Percentiles rank a stretch among this genome's conserved stretches.
Conservation (phyloP, 331 rosid genomes). For the Malus hybrid region DNA sequence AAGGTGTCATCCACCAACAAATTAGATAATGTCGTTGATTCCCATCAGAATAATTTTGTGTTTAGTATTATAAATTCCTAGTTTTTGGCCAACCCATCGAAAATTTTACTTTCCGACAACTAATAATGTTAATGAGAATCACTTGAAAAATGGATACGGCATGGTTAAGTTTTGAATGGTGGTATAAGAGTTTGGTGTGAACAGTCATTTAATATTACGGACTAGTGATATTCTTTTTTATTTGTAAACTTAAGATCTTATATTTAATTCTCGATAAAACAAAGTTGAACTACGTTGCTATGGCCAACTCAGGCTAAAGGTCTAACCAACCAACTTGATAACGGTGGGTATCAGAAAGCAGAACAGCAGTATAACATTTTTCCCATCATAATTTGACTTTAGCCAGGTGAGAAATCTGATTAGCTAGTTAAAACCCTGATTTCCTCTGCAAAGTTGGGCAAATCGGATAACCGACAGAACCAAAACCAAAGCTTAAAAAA, state of each 20-base stretch:
- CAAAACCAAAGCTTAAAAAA: not conserved
- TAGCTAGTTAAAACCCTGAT: not conserved
- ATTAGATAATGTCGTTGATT: not conserved
- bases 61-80: too few species aligned
- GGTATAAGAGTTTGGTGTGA: not conserved
- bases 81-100: not conserved
- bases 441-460: not conserved
- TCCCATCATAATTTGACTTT: not conserved
- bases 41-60: not conserved
- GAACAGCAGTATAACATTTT: not conserved
- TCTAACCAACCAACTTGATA: too few species aligned
- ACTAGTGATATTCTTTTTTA: fast-evolving
- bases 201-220: fast-evolving
- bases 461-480: not conserved
- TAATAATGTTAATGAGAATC: too few species aligned
- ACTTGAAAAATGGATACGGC: too few species aligned
- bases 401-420: too few species aligned
- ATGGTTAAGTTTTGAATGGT: not conserved
- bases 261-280: too few species aligned
- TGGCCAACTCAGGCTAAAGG: too few species aligned
- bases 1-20: not conserved
- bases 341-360: too few species aligned
- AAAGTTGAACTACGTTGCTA: too few species aligned
- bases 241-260: too few species aligned
- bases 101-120: too few species aligned